These are phyloP conservation scores for Saccharomyces uvarum DNA, from an alignment of 1,139 yeast genomes.

Conservation along the genomic window DNA sequence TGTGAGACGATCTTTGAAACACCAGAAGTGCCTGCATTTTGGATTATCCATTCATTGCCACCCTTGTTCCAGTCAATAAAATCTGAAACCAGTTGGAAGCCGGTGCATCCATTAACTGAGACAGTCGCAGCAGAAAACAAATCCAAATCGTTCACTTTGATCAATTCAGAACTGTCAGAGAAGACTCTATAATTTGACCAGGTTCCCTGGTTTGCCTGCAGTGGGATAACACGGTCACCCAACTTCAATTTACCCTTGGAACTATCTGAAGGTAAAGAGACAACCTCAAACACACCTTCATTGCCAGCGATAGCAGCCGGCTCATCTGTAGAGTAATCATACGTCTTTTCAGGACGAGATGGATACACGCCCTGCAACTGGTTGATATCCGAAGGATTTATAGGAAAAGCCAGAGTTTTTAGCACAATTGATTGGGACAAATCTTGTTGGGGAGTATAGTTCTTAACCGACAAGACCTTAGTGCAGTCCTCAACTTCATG, in stretches of 20 bases:
- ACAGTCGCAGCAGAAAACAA: constrained; percentile 72
- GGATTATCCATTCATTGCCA: constrained; percentile 76
- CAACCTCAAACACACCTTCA: constrained; percentile 84
- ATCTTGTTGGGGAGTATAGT: constrained; percentile 24
- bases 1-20: constrained; percentile 94
- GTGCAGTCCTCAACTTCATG: constrained; percentile 28
- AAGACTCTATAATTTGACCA: constrained; percentile 80
- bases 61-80: constrained; percentile 56
- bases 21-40: constrained; percentile 93
- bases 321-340: constrained; percentile 45
- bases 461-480: constrained; percentile 23
- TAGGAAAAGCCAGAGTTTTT: constrained; percentile 67
- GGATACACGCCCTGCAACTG: constrained; percentile 94
- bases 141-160: constrained; percentile 40
- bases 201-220: constrained; percentile 78
- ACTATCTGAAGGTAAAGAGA: constrained; percentile 52
- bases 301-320: constrained; percentile 83
- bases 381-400: constrained; percentile 87
- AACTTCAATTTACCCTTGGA: constrained; percentile 41
- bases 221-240: constrained; percentile 93
- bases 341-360: constrained; percentile 58
- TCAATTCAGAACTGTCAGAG: constrained; percentile 44
- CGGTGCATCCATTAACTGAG: constrained; percentile 87
- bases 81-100: constrained; percentile 77
- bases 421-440: constrained; percentile 28